phyloP scores from a whole-genome alignment of 2,329 filamentous ascomycete species.

The Salinomyces thailandicus region DNA sequence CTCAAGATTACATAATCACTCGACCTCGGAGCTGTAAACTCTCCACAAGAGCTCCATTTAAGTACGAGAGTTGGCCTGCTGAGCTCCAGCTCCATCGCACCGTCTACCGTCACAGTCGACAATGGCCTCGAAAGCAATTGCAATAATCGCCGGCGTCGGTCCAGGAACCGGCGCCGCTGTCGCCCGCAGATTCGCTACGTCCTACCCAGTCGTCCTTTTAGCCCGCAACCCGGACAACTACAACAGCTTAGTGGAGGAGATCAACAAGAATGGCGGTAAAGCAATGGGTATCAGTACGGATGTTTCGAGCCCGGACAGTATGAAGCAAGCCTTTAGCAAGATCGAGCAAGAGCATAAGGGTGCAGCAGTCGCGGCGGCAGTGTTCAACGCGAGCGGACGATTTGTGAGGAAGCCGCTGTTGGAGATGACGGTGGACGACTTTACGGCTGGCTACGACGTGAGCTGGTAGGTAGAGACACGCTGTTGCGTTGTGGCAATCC shows the following conservation, averaged over 20 bases:
- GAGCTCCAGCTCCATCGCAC: no score
- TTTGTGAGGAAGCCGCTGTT: conserved; percentile 52
- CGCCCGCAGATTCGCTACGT: conserved; percentile 48
- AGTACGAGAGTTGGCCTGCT: no score
- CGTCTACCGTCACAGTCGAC: not conserved
- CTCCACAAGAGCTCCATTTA: no score
- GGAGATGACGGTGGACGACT: conserved; percentile 49
- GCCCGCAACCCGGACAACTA: conserved; percentile 58
- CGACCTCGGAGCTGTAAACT: no score
- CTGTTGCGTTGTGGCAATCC: not conserved
- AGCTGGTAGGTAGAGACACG: conserved; percentile 33
- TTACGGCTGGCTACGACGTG: conserved; percentile 40
- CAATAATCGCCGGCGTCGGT: conserved; percentile 62
- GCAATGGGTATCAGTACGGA: conserved; percentile 63
- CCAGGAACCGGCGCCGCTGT: conserved; percentile 54
- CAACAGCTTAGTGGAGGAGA: conserved; percentile 56
- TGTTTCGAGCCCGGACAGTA: conserved; percentile 44
- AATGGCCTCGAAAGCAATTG: conserved; percentile 47
- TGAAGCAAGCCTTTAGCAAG: conserved; percentile 51
- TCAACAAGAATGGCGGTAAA: conserved; percentile 55
- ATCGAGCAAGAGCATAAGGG: conserved; percentile 50
- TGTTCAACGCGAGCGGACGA: conserved; percentile 58
- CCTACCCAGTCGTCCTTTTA: conserved; percentile 66
- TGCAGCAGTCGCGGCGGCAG: conserved; percentile 42
- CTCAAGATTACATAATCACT: no score